Evolutionary conservation across 441 rosid species (phyloP).

Genomic region (Viola pubescens): DNA sequence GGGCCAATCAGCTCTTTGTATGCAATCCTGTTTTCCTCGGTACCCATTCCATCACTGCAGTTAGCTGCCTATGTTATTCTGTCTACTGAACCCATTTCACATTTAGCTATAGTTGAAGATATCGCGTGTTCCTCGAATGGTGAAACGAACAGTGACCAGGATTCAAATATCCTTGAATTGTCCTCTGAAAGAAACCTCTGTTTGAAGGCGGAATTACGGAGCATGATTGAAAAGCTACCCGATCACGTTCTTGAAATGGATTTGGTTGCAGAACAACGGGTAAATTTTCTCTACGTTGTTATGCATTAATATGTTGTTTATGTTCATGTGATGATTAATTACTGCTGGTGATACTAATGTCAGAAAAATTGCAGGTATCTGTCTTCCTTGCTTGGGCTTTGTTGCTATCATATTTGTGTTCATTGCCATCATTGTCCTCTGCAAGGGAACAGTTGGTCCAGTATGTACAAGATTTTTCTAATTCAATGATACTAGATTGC

Average conservation of each 20-base stretch:
- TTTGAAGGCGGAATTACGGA: slow-evolving; percentile 61
- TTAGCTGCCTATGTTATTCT: slow-evolving; percentile 77
- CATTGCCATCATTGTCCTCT: slow-evolving; percentile 57
- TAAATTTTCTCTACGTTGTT: no score
- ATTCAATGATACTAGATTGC: slow-evolving; percentile 64
- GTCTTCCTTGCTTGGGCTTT: slow-evolving; percentile 82
- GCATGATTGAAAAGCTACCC: slow-evolving; percentile 61
- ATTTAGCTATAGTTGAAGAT: slow-evolving; percentile 46
- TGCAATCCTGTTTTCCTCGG: slow-evolving; percentile 69
- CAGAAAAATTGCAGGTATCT: slow-evolving; percentile 52
- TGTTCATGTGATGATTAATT: no score
- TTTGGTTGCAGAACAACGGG: slow-evolving; percentile 63
- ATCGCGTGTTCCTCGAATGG: slow-evolving; percentile 24
- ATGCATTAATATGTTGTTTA: no score
- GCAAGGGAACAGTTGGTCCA: slow-evolving; percentile 71
- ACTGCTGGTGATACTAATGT: no score
- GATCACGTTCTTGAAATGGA: slow-evolving; percentile 65
- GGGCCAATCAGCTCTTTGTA: slow-evolving; percentile 79
- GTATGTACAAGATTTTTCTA: slow-evolving; percentile 63
- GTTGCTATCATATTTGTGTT: slow-evolving; percentile 63
- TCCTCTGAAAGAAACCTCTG: slow-evolving; percentile 48
- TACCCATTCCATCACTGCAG: slow-evolving; percentile 59
- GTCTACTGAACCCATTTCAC: slow-evolving; percentile 74
- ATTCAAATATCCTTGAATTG: slow-evolving; percentile 32
- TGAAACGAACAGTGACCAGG: slow-evolving; percentile 34